phyloP scores from a whole-genome alignment of 2,329 filamentous ascomycete species.

The Ilyonectria sp. region DNA sequence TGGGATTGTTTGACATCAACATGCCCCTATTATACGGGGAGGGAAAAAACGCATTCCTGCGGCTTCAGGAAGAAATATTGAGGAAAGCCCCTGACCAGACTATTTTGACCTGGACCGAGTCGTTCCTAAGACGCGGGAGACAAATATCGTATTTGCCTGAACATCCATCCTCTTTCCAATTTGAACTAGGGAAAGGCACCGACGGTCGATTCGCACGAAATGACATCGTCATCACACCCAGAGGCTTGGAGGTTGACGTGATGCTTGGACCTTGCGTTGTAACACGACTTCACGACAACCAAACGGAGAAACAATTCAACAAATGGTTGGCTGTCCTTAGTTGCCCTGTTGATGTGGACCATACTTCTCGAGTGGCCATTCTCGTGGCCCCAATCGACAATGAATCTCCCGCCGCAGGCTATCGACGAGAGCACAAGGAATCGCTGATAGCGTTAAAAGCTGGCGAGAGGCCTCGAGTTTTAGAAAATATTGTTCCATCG shows the following conservation, averaged over 20 bases:
- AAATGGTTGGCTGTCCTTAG: conserved; percentile 12
- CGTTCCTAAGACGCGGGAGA: neutral
- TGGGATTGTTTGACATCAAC: conserved; percentile 54
- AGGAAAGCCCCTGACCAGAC: conserved; percentile 52
- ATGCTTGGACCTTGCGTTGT: conserved; percentile 4
- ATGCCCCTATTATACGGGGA: conserved; percentile 56
- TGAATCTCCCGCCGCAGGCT: conserved; percentile 2
- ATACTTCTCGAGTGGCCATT: conserved; percentile 4
- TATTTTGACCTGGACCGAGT: conserved; percentile 48
- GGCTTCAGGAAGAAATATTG: conserved; percentile 54
- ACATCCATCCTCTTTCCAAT: conserved; percentile 7
- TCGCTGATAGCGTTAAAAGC: neutral
- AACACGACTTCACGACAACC: neutral
- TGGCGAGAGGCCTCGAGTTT: conserved; percentile 1
- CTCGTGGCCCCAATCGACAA: neutral
- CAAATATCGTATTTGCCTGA: conserved; percentile 3
- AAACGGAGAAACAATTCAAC: conserved; percentile 2
- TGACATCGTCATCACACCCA: conserved; percentile 5
- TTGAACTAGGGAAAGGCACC: neutral
- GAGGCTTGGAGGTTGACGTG: conserved; percentile 6
- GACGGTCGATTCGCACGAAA: neutral
- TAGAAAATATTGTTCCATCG: neutral
- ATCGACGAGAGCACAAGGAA: conserved; percentile 11
- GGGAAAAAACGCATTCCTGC: conserved; percentile 51
- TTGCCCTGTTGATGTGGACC: conserved; percentile 15